Evolutionary conservation across 2,329 filamentous ascomycete genomes (phyloP).

Genomic region (Diaporthe sp.): DNA sequence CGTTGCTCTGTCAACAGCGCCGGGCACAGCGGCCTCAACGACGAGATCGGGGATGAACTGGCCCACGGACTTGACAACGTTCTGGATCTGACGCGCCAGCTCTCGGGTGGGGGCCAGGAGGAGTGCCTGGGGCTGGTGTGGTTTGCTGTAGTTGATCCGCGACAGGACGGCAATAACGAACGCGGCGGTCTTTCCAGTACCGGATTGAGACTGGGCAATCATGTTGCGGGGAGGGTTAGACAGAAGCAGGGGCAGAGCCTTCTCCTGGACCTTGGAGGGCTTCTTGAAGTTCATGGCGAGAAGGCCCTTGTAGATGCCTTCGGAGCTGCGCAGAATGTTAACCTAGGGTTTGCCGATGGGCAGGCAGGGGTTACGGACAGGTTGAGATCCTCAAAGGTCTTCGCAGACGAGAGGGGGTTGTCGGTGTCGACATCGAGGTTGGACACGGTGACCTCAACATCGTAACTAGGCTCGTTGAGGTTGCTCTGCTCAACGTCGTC

Average conservation of each 20-base stretch:
- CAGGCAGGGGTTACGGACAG: slow-evolving; percentile 67
- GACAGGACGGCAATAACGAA: slow-evolving; percentile 94
- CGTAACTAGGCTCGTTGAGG: slow-evolving; percentile 76
- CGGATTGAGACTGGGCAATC: slow-evolving; percentile 99
- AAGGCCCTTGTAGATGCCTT: slow-evolving; percentile 80
- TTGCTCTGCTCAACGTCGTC: slow-evolving; percentile 44
- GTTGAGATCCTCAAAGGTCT: slow-evolving; percentile 85
- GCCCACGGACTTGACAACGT: slow-evolving; percentile 85
- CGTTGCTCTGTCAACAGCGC: slow-evolving; percentile 75
- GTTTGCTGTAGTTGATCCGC: slow-evolving; percentile 79
- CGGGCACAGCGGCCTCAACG: slow-evolving; percentile 85
- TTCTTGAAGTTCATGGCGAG: slow-evolving; percentile 88
- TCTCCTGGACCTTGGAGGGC: slow-evolving; percentile 98
- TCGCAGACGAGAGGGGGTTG: slow-evolving; percentile 87
- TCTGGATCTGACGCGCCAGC: slow-evolving; percentile 92
- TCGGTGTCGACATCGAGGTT: slow-evolving; percentile 88
- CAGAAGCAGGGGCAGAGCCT: slow-evolving; percentile 89
- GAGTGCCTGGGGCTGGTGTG: slow-evolving; percentile 82
- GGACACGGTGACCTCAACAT: slow-evolving; percentile 92
- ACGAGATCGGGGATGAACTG: slow-evolving; percentile 81
- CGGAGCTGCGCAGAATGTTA: slow-evolving; percentile 49
- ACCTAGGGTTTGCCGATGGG: slow-evolving; percentile 37
- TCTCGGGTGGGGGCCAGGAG: slow-evolving; percentile 93
- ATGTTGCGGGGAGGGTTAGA: slow-evolving; percentile 89
- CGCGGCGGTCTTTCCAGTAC: slow-evolving; percentile 96